Percentiles rank a stretch among this genome's conserved stretches.
phyloP scores from a whole-genome alignment of 345 rosid genomes.

The Eucalyptus pauciflora region DNA sequence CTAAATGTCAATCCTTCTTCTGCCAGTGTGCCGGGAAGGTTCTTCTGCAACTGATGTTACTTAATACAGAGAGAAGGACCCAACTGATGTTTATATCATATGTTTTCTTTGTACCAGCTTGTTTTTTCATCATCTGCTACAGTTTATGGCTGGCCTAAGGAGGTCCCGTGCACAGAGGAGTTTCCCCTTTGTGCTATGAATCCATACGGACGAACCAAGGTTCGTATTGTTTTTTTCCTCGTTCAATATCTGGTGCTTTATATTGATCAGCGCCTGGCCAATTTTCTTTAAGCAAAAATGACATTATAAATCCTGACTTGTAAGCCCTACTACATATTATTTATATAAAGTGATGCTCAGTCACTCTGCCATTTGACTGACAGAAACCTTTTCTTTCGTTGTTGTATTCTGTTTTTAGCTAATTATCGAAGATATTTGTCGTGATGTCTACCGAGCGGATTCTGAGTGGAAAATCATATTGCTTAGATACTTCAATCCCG shows the following conservation, averaged over 20 bases:
- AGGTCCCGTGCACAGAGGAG: slow-evolving; percentile 92
- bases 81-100: not conserved
- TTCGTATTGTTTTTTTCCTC: not conserved
- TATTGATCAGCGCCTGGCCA: not conserved
- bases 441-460: slow-evolving; percentile 55
- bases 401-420: slow-evolving; percentile 29
- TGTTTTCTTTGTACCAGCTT: slow-evolving; percentile 35
- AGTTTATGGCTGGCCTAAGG: slow-evolving; percentile 97
- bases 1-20: not conserved
- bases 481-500: slow-evolving; percentile 94
- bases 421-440: slow-evolving; percentile 84
- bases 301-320: not conserved
- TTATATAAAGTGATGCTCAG: not conserved
- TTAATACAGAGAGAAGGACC: not conserved
- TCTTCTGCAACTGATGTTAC: not conserved
- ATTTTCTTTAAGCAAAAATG: not conserved
- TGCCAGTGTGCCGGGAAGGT: not conserved
- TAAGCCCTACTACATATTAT: not conserved
- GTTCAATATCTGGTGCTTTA: not conserved
- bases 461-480: slow-evolving; percentile 82
- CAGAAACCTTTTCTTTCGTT: not conserved
- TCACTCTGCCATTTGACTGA: not conserved
- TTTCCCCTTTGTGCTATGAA: slow-evolving; percentile 56
- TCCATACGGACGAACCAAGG: slow-evolving; percentile 97
- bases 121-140: slow-evolving; percentile 99